Evolutionary conservation across 208 protist species (phyloP).

Genomic region (Leishmania aethiopica): DNA sequence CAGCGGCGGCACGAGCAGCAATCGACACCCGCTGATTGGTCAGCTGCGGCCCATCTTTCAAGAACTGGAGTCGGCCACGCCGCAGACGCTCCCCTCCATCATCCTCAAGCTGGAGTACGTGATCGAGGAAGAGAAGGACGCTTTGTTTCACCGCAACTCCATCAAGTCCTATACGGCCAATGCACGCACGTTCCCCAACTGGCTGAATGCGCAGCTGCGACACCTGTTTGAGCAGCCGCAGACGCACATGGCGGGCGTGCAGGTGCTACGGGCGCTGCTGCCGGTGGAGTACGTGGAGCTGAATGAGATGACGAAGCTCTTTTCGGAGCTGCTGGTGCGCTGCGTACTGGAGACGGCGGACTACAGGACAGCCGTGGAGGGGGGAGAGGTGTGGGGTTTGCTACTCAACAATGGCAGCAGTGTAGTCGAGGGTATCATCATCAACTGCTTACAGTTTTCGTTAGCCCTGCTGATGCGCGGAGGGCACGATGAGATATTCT

Average conservation of each 20-base stretch:
- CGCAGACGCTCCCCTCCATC: conserved; percentile 57
- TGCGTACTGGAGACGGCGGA: conserved; percentile 60
- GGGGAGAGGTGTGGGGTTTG: conserved; percentile 79
- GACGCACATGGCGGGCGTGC: conserved; percentile 70
- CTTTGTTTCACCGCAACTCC: conserved; percentile 72
- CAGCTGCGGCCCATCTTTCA: conserved; percentile 88
- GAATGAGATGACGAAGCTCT: conserved; percentile 77
- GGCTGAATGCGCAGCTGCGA: conserved; percentile 75
- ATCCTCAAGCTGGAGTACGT: conserved; percentile 87
- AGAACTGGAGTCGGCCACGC: conserved; percentile 49
- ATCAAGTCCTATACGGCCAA: conserved; percentile 54
- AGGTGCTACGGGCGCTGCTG: conserved; percentile 65
- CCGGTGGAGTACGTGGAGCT: conserved; percentile 81
- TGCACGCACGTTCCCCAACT: conserved; percentile 54
- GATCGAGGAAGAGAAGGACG: conserved; percentile 87
- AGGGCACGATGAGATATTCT: conserved; percentile 41
- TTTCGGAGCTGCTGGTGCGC: conserved; percentile 64
- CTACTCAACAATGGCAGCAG: conserved; percentile 77
- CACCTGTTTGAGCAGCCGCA: conserved; percentile 67
- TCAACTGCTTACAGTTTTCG: conserved; percentile 63
- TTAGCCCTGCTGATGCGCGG: conserved; percentile 48
- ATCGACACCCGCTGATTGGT: conserved; percentile 75
- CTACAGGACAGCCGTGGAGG: conserved; percentile 42
- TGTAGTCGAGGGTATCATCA: conserved; percentile 73
- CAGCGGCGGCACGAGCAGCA: conserved; percentile 18